phyloP scores from a whole-genome alignment of 106 monocot genomes.

The Dendrobium huoshanense region DNA sequence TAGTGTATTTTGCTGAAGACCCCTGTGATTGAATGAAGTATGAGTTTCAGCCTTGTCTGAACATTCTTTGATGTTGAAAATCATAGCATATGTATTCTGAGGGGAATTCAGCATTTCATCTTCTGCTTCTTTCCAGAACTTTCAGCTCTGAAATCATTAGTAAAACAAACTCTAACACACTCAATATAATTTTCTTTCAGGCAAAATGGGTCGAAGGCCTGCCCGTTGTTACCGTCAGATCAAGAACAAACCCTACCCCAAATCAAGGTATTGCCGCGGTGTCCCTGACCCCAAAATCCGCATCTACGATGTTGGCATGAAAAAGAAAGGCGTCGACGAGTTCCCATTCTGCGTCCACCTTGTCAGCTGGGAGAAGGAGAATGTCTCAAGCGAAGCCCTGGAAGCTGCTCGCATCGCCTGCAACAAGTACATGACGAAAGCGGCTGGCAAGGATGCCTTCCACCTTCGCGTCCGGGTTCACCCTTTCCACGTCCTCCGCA shows the following conservation, averaged over 20 bases:
- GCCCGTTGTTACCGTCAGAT: constrained; percentile 27
- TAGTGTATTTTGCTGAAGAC: background rate
- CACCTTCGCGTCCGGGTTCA: constrained; percentile 50
- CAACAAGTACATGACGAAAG: constrained; percentile 38
- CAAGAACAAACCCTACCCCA: constrained; percentile 28
- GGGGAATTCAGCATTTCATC: background rate
- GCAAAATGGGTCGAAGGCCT: constrained; percentile 8
- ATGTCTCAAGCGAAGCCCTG: constrained; percentile 34
- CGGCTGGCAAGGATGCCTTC: constrained; percentile 39
- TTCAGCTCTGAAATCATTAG: background rate
- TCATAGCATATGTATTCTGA: background rate
- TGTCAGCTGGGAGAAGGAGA: constrained; percentile 44
- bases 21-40: background rate
- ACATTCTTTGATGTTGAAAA: background rate
- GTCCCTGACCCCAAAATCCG: constrained; percentile 53
- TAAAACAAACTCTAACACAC: background rate
- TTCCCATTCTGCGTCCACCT: constrained; percentile 42
- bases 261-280: constrained; percentile 51
- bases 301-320: constrained; percentile 62
- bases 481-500: constrained; percentile 54
- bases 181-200: background rate
- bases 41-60: constrained; percentile 4
- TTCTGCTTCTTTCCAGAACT: background rate
- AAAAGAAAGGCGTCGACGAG: constrained; percentile 50
- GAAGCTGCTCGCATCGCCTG: constrained; percentile 36